Evolutionary conservation across 768 basidiomycete genomes (phyloP), one percentile per base, ranked within the genome.

Genomic region (Ramaria sp.): DNA sequence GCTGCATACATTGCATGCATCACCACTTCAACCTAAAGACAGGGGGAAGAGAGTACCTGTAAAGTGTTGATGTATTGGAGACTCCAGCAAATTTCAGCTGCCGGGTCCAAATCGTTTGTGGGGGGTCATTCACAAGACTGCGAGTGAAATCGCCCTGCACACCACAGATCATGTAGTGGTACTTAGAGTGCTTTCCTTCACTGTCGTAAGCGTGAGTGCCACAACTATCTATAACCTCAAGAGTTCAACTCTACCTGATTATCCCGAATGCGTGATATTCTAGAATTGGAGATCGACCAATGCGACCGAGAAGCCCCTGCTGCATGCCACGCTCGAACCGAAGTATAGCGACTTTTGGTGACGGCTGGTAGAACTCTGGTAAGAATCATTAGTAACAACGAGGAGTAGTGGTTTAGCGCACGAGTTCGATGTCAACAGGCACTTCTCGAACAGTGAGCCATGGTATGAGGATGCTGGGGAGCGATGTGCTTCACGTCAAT

Each of bases 201-300:
- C 87, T 87, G 64, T 45, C 55, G 20, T 10, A 49, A 9, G 48
- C 50, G 45, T 31, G 47, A 15, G 45, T 48, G 7, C 17, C 24
- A 24, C 12, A 9, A 19, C 6, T 17, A 42, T 42, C 41, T 15
- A 10, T 24, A 17, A 6, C 33, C 11, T 5, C 13, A 17, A 10
- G 24, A 24, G 22, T 4, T 27, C 10, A 24, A 19, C 63, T 82
- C 22, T 68, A 86, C 83, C 84, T 86, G 58, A 89, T 77, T 59
- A 84, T 82, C 53, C 86, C 87, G 59, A 89, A 90, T 33, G 86
- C 84, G 66, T 89, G 88, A 67, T 88, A 89, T 67, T 90, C 87
- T 83, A 81, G 79, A 60, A 88, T 75, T 34, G 83, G 75, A 20
- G 79, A 79, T 37, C 86, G 83, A 60, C 84, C 83, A 70, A 89